These are phyloP conservation scores for Pistacia integerrima DNA, from an alignment of 345 rosid species.

Conservation along the genomic window DNA sequence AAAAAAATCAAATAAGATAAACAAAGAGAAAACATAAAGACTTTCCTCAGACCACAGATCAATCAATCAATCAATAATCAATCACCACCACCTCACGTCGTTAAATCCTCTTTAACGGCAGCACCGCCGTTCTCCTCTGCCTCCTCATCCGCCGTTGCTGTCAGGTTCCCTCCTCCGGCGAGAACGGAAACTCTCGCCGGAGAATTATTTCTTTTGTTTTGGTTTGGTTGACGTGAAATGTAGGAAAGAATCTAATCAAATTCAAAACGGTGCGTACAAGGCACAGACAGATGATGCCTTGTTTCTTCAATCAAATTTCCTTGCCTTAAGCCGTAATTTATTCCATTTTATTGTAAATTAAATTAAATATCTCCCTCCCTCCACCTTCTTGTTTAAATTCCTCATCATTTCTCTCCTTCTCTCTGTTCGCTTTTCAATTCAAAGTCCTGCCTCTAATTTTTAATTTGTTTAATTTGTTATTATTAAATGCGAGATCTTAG, in stretches of 20 bases:
- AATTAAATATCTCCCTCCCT: conserved; percentile 29
- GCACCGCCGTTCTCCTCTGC: conserved; percentile 4
- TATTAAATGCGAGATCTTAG: conserved; percentile 22
- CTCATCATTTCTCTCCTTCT: conserved; percentile 9
- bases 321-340: conserved; percentile 57
- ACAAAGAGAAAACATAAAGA: background rate
- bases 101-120: conserved; percentile 35
- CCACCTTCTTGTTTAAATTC: conserved; percentile 12
- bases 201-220: background rate
- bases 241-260: conserved; percentile 34
- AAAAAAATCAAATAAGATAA: background rate
- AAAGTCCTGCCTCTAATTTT: conserved; percentile 12
- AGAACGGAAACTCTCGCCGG: conserved; percentile 46
- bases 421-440: background rate
- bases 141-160: background rate
- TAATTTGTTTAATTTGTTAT: background rate
- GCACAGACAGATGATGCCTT: conserved; percentile 43
- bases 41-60: conserved; percentile 8
- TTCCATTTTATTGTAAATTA: conserved; percentile 31
- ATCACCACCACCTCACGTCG: conserved; percentile 28
- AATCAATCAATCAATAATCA: conserved; percentile 16
- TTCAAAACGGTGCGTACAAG: conserved; percentile 40
- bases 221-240: conserved; percentile 56
- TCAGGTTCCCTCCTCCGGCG: conserved; percentile 31
- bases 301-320: conserved; percentile 34